Evolutionary conservation across 116 monocot species (phyloP).

Genomic region (Zostera marina): DNA sequence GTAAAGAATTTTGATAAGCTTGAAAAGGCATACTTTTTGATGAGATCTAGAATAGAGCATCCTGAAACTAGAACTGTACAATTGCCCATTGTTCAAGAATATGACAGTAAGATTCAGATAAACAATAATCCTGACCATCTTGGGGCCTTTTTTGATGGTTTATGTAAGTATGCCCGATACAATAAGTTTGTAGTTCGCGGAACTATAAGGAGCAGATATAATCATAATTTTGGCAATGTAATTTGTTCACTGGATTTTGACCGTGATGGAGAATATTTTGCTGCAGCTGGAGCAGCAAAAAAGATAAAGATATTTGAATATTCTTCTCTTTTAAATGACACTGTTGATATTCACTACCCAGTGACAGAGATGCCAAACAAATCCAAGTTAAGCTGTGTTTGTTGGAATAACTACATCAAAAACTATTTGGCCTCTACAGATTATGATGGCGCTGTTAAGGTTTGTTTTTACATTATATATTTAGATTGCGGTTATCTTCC

Average conservation of each 20-base stretch:
- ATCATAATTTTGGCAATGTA: conserved; percentile 72
- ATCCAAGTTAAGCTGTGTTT: conserved; percentile 71
- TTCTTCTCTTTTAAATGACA: conserved; percentile 49
- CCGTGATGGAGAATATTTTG: conserved; percentile 89
- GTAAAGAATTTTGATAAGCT: conserved; percentile 59
- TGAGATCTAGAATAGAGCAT: conserved; percentile 39
- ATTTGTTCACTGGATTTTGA: conserved; percentile 92
- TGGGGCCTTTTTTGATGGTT: conserved; percentile 69
- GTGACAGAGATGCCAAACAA: conserved; percentile 63
- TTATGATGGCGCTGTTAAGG: conserved; percentile 84
- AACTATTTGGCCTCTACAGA: conserved; percentile 91
- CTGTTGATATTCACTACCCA: conserved; percentile 85
- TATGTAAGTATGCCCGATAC: conserved; percentile 85
- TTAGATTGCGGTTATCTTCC: too few species aligned
- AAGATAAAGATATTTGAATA: conserved; percentile 96
- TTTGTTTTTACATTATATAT: conserved; percentile 6
- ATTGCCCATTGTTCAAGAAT: conserved; percentile 7
- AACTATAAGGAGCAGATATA: conserved; percentile 50
- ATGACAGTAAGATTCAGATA: conserved; percentile 5
- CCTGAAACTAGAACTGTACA: conserved; percentile 15
- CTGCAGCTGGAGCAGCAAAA: conserved; percentile 77
- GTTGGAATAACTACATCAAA: conserved; percentile 92
- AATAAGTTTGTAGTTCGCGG: conserved; percentile 75
- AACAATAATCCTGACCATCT: conserved; percentile 26
- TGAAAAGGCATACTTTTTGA: conserved; percentile 72